Conservation (phyloP, 2,329 filamentous ascomycete species). For the Pestalotiopsis sp. region DNA sequence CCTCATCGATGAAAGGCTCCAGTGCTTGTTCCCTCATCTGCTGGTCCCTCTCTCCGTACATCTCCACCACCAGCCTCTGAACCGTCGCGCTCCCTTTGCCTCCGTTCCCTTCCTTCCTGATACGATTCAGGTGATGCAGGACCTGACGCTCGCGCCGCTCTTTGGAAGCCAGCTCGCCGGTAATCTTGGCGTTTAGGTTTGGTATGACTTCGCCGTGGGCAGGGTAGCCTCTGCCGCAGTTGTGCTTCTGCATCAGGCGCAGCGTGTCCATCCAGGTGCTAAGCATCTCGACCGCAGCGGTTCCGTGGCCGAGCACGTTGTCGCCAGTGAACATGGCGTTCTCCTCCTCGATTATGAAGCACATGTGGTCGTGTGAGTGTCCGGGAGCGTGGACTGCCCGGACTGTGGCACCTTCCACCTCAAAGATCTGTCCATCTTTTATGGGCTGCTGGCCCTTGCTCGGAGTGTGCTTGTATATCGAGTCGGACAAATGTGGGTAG, state of each 20-base stretch:
- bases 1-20: slow-evolving; percentile 45
- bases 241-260: slow-evolving; percentile 63
- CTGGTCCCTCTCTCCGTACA: slow-evolving; percentile 38
- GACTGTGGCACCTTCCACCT: slow-evolving; percentile 40
- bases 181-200: slow-evolving; percentile 70
- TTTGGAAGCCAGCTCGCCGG: slow-evolving; percentile 79
- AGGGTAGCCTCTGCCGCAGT: slow-evolving; percentile 72
- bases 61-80: slow-evolving; percentile 40
- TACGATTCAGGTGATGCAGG: slow-evolving; percentile 54
- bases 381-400: slow-evolving; percentile 49
- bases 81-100: slow-evolving; percentile 38
- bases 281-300: slow-evolving; percentile 79
- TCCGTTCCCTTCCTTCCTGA: slow-evolving; percentile 13
- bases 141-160: slow-evolving; percentile 77
- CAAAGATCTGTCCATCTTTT: slow-evolving; percentile 50
- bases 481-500: slow-evolving; percentile 56
- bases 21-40: slow-evolving; percentile 38
- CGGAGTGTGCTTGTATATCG: slow-evolving; percentile 67
- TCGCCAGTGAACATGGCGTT: slow-evolving; percentile 84
- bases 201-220: slow-evolving; percentile 80
- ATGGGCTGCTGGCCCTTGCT: slow-evolving; percentile 53
- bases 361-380: slow-evolving; percentile 81
- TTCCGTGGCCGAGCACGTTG: slow-evolving; percentile 84
- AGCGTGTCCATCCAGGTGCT: slow-evolving; percentile 67
- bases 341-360: slow-evolving; percentile 74